Conservation (phyloP, 1,284 basidiomycete genomes). For the Boletus smithii region DNA sequence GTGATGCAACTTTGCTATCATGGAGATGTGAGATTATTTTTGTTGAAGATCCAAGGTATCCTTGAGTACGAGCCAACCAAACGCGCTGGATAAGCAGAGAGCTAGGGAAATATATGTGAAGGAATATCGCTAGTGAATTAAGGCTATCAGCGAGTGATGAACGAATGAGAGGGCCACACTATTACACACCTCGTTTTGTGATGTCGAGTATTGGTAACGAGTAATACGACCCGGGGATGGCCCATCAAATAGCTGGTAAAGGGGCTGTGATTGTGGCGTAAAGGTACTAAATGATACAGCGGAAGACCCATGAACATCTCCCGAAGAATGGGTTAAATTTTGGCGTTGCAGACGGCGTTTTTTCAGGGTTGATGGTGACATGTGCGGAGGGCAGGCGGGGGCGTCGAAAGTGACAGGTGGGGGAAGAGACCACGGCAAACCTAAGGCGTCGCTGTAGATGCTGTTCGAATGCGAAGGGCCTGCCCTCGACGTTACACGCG, state of each 20-base stretch:
- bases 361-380: slow-evolving; percentile 21
- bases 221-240: slow-evolving; percentile 38
- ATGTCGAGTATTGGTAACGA: slow-evolving; percentile 17
- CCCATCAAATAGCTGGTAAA: slow-evolving; percentile 42
- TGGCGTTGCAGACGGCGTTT: slow-evolving; percentile 18
- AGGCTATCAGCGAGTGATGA: neutral
- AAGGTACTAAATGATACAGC: slow-evolving; percentile 13
- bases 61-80: slow-evolving; percentile 25
- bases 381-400: slow-evolving; percentile 39
- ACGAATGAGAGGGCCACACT: neutral
- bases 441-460: slow-evolving; percentile 5
- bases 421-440: slow-evolving; percentile 35
- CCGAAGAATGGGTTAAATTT: neutral
- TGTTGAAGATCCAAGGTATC: slow-evolving; percentile 9
- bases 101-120: slow-evolving; percentile 11
- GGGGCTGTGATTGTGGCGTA: slow-evolving; percentile 18
- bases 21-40: neutral
- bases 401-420: slow-evolving; percentile 45
- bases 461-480: neutral
- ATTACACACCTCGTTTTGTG: slow-evolving; percentile 18
- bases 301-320: neutral
- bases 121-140: slow-evolving; percentile 3
- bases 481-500: neutral
- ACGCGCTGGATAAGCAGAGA: slow-evolving; percentile 23
- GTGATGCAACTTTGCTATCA: too few species aligned